Evolutionary conservation across 352 stramenopile species (phyloP), one percentile per base, ranked within the genome.

Genomic region (Globisporangium echinulatum): DNA sequence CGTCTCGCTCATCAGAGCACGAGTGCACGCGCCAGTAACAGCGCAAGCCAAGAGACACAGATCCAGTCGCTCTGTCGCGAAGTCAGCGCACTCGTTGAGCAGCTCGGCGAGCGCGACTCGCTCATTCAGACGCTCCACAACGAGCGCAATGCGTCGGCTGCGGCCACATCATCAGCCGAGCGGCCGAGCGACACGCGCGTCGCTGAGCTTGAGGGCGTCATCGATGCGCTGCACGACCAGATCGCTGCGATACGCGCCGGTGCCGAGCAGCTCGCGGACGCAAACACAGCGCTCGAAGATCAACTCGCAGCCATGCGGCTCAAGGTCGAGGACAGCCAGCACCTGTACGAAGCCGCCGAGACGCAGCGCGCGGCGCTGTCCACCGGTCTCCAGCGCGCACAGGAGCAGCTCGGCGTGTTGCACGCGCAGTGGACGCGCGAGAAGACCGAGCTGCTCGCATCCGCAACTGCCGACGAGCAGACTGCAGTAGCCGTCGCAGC

Each of bases 401-500:
- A 91, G 51, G 39, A 85, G 43, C 74, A 91, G 39, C 68, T 85
- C 2, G 74, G 67, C 2, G 67, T 65, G 13, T 58, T 87, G 9
- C 78, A 86, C 53, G 69, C 70, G 2, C 74, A 89, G 44, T 91
- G 77, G 77, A 64, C 76, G 3, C 62, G 82, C 43, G 82, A 89
- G 63, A 91, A 88, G 63, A 62, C 72, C 2, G 62, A 79, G 50
- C 49, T 88, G 50, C 17, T 78, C 7, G 25, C 51, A 7, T 68
- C 62, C 8, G 67, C 71, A 5, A 58, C 67, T 3, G 66, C 71
- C 37, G 70, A 86, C 47, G 73, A 76, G 42, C 63, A 68, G 40
- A 78, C 75, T 50, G 59, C 61, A 2, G 46, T 49, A 1, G 59
- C 48, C 48, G 52, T 88, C 0, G 58, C 49, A 4, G 59, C 51